Evolutionary conservation across 345 rosid genomes (phyloP).

Genomic region (Schrenkiella parvula): DNA sequence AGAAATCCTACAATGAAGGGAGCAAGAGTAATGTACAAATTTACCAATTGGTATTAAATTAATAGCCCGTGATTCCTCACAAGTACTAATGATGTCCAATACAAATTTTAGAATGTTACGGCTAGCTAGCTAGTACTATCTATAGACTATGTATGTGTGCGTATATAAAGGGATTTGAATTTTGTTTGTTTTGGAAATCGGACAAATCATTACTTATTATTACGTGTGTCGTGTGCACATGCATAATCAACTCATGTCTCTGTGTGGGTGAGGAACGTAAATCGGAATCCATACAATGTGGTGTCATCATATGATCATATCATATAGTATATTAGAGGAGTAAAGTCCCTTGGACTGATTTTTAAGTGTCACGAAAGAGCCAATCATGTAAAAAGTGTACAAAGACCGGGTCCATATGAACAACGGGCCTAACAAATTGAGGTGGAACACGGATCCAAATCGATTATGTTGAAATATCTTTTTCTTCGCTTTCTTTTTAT

Average conservation of each 20-base stretch:
- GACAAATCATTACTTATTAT: constrained; percentile 23
- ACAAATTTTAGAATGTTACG: not conserved
- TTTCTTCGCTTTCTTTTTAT: not conserved
- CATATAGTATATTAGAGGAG: not conserved
- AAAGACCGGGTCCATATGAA: not conserved
- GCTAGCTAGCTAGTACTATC: not conserved
- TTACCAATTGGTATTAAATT: not conserved
- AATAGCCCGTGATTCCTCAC: not conserved
- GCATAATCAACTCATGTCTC: constrained; percentile 20
- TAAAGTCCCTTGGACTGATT: not conserved
- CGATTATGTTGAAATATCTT: not conserved
- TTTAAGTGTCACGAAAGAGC: not conserved
- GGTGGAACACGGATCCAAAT: constrained; percentile 5
- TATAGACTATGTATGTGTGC: too few species aligned
- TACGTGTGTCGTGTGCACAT: constrained; percentile 11
- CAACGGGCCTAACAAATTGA: not conserved
- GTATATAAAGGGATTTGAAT: not conserved
- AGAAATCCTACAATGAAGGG: not conserved
- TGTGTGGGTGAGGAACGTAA: constrained; percentile 19
- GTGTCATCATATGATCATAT: constrained; percentile 19
- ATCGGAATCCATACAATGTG: constrained; percentile 12
- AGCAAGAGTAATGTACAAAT: not conserved
- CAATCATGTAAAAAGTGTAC: not conserved
- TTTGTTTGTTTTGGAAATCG: not conserved
- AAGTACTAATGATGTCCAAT: not conserved